Evolutionary conservation across 2,329 filamentous ascomycete species (phyloP).

Genomic region (Colletotrichum echinochloae): DNA sequence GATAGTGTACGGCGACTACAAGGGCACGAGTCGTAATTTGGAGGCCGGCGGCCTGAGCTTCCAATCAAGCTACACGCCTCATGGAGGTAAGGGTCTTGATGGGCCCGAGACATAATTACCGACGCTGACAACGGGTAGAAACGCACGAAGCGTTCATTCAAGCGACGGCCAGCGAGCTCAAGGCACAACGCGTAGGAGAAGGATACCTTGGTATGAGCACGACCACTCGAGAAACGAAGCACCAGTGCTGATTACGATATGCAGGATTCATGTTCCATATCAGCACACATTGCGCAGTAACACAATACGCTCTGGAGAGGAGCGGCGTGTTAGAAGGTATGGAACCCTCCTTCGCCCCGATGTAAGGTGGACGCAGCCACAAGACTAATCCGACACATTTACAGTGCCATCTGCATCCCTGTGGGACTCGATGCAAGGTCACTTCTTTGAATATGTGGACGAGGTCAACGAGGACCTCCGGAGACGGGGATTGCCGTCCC

Average conservation of each 20-base stretch:
- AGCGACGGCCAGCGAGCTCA: slow-evolving; percentile 42
- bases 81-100: slow-evolving; percentile 42
- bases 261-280: slow-evolving; percentile 47
- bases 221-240: slow-evolving; percentile 8
- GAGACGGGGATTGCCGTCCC: slow-evolving; percentile 13
- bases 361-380: not conserved
- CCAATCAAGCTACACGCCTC: slow-evolving; percentile 48
- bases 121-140: slow-evolving; percentile 18
- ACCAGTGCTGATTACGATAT: slow-evolving; percentile 48
- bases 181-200: slow-evolving; percentile 42
- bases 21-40: slow-evolving; percentile 46
- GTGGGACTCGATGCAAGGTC: slow-evolving; percentile 43
- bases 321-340: slow-evolving; percentile 41
- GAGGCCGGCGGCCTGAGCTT: slow-evolving; percentile 48
- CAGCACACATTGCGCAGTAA: slow-evolving; percentile 45
- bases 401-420: slow-evolving; percentile 41
- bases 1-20: slow-evolving; percentile 51
- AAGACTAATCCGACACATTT: slow-evolving; percentile 6
- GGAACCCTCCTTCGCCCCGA: not conserved
- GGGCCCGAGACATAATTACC: slow-evolving; percentile 24
- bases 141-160: slow-evolving; percentile 44
- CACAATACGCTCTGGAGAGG: slow-evolving; percentile 42
- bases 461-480: slow-evolving; percentile 41
- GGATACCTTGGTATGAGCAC: slow-evolving; percentile 42
- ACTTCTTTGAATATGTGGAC: slow-evolving; percentile 42